Base-by-base conservation (phyloP, 1,284 basidiomycete species). In the Schizopora paradoxa region DNA sequence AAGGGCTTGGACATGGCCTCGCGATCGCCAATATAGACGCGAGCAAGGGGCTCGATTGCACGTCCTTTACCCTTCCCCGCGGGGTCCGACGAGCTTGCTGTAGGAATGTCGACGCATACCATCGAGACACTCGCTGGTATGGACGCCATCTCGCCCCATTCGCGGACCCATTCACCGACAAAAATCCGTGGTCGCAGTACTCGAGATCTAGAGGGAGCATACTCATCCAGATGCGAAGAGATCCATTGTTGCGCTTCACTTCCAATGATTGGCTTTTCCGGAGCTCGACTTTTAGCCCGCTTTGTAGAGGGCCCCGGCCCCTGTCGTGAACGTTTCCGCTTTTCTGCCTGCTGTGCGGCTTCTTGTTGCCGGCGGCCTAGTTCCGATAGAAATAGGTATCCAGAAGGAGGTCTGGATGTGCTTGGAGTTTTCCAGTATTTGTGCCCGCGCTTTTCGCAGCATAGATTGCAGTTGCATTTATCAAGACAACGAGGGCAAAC, bases 211-310 rank as follows among this genome's bases (percentile, higher is more conserved):
- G 13, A 16, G 8, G 34, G 6, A 10, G 37, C 39, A 11, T 16
- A 11, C 14, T 7, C 23, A 21, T 44, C 32, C 23, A 10, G 26
- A 21, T 8, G 41, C 19, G 19, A 21, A 16, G 25, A 21, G 2
- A 49, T 25, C 48, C 48, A 49, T 5, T 19, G 11, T 23, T 33
- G 31, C 4, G 34, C 47, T 8, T 49, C 47, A 22, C 36, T 18
- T 16, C 42, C 47, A n/a, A 44, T 29, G 22, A 27, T 13, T 19
- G 23, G 19, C 3, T 14, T 28, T 10, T 16, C 23, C 19, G 33
- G 40, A 10, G 4, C 21, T 18, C 22, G 11, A 14, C 13, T 35
- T 21, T 45, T 33, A 13, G 35, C 16, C 14, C 14, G 22, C 14
- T 22, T 25, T 16, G 11, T 5, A 18, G 6, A 29, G 18, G n/a